Evolutionary conservation across 163 green algal species (phyloP).

Genomic region (Scenedesmus sp.): DNA sequence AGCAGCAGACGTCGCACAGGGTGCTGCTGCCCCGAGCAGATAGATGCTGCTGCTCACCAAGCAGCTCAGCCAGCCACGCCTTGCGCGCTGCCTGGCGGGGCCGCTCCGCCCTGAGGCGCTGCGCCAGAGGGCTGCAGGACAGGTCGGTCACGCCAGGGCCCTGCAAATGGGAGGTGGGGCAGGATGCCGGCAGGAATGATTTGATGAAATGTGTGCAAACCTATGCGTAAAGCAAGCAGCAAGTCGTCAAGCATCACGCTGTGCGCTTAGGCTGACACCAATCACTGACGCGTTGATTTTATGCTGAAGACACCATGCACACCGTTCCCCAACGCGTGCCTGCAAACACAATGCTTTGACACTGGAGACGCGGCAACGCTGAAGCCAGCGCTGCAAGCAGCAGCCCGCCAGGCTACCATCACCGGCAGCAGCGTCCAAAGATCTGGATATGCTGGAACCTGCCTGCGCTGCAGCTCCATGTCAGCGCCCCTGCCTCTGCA

Average conservation of each 20-base stretch:
- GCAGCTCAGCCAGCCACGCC: constrained; percentile 34
- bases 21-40: too few species aligned
- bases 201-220: neutral
- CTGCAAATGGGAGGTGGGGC: neutral
- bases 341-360: too few species aligned
- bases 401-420: too few species aligned
- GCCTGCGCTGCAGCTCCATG: neutral
- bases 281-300: too few species aligned
- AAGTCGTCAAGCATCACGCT: neutral
- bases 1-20: too few species aligned
- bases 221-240: neutral
- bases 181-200: neutral
- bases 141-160: constrained; percentile 41
- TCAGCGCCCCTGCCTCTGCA: neutral
- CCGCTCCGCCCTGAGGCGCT: constrained; percentile 17
- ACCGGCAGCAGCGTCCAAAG: too few species aligned
- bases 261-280: too few species aligned
- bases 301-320: too few species aligned
- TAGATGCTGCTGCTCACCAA: neutral
- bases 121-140: constrained; percentile 29
- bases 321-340: too few species aligned
- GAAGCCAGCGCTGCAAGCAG: too few species aligned
- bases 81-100: constrained; percentile 32
- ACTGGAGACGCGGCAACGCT: too few species aligned
- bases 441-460: too few species aligned